Base-by-base conservation (phyloP, 768 basidiomycete genomes). In the Leccinum uliginosum region DNA sequence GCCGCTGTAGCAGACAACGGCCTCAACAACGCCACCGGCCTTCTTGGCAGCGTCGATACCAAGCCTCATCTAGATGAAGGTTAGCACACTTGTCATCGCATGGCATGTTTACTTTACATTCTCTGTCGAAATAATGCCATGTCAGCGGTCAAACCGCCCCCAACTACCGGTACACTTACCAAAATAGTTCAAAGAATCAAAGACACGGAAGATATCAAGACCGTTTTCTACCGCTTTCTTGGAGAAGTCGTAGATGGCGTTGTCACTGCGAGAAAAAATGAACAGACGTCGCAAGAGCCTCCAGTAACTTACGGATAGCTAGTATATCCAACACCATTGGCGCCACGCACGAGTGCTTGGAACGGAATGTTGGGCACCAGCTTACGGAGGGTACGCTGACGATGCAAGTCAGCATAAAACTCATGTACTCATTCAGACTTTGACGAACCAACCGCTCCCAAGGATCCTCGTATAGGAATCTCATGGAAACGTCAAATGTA, bases 171-270 rank as follows among this genome's bases (percentile, higher is more conserved):
- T 24, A 10, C 47, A 77, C 84, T 51, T 74, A 87, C 95, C 96
- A 60, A 99, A 88, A 74, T 98, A 99, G 79, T 99, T 99, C 74
- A 99, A 78, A 29, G 97, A 98, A 73, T 99, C 97, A 65, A 99
- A 99, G 53, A 99, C 93, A 68, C 97, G 85, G 91, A 99, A 99
- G 71, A 99, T 99, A 75, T 99, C 97, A 50, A 98, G 83, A 69
- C 97, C 97, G 65, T 98, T 97, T 76, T 98, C 94, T n/a, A 99
- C 96, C 23, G 97, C 97, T 73, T 96, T 96, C 80, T 95, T 96
- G 59, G 92, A 97, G 78, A 99, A 99, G 73, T 97, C 97, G 75
- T 99, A 99, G 73, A 99, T 98, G 56, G 92, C 96, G 66, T 99
- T 99, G 73, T 98, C 95, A 27, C 91, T 93, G 60, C 49, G 21